Conservation (phyloP, 495 filamentous ascomycete genomes). For the Paragyromitra xinjiangensis region DNA sequence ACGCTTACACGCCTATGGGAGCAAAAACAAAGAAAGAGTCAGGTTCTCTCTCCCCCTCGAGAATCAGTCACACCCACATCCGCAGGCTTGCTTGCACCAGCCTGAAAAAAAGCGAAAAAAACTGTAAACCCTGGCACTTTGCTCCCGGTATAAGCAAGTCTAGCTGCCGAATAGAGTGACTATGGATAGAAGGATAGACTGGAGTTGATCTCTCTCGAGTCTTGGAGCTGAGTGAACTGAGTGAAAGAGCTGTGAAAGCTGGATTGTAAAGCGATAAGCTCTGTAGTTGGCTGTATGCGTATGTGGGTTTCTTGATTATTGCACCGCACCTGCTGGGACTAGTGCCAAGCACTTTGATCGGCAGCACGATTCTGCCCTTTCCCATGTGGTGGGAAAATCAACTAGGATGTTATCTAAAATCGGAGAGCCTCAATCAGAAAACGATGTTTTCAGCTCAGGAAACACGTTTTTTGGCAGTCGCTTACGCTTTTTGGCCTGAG, state of each 20-base stretch:
- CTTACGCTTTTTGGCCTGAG: background rate
- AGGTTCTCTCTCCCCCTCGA: background rate
- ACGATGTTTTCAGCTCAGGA: background rate
- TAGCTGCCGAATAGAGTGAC: background rate
- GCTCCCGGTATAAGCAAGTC: slow-evolving; percentile 33
- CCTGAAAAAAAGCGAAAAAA: background rate
- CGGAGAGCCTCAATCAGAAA: background rate
- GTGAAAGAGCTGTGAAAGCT: background rate
- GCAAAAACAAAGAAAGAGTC: slow-evolving; percentile 18
- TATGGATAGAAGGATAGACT: background rate
- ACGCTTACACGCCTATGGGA: slow-evolving; percentile 9
- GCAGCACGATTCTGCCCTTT: slow-evolving; percentile 26
- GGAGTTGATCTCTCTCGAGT: background rate
- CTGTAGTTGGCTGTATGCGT: slow-evolving; percentile 14
- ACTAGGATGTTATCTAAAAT: background rate
- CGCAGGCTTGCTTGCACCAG: background rate
- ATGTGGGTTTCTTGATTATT: slow-evolving; percentile 8
- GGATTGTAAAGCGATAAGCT: background rate
- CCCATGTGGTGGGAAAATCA: background rate
- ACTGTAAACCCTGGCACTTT: background rate
- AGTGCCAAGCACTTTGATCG: slow-evolving; percentile 35
- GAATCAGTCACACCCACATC: slow-evolving; percentile 12
- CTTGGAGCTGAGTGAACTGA: background rate
- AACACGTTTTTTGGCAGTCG: background rate
- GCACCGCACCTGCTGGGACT: slow-evolving; percentile 6